These are phyloP conservation scores for Monosporascus cannonballus DNA, from an alignment of 2,329 filamentous ascomycete genomes.

Conservation along the genomic window DNA sequence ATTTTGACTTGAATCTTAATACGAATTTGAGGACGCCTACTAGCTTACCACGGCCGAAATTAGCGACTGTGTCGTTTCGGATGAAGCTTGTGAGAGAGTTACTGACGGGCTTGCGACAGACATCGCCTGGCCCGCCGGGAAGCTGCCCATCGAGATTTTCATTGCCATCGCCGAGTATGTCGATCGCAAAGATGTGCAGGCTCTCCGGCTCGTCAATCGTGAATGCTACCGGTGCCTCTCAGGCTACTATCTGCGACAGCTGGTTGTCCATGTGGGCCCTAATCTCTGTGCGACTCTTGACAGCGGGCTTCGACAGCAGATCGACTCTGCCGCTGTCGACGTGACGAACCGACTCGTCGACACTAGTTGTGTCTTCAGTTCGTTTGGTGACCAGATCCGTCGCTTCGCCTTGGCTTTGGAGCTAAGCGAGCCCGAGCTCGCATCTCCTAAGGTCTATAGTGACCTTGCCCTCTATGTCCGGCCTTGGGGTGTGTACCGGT, in stretches of 20 bases:
- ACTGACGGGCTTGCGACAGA: not conserved
- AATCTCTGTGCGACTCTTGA: conserved; percentile 53
- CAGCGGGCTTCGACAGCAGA: conserved; percentile 10
- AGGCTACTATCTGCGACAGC: conserved; percentile 43
- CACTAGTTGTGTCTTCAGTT: conserved; percentile 47
- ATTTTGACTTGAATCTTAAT: no score
- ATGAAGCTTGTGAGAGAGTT: not conserved
- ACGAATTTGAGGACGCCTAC: no score
- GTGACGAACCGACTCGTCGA: conserved; percentile 19
- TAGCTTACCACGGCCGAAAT: not conserved
- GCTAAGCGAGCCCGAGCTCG: conserved; percentile 47
- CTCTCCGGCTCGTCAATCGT: conserved; percentile 53
- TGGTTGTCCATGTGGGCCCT: conserved; percentile 60
- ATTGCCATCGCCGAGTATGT: conserved; percentile 49
- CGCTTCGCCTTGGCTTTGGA: conserved; percentile 65
- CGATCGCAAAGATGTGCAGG: conserved; percentile 32
- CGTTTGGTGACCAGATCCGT: conserved; percentile 53
- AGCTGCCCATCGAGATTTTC: conserved; percentile 57
- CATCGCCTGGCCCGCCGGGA: conserved; percentile 5
- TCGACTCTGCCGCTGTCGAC: conserved; percentile 4
- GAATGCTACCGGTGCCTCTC: conserved; percentile 37
- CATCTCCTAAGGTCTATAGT: conserved; percentile 49
- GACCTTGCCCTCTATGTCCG: conserved; percentile 46
- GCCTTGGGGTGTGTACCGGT: conserved; percentile 61
- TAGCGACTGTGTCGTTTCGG: not conserved